These are phyloP conservation scores for Saccharum officinarum DNA, from an alignment of 176 grass and related monocot species.

Conservation along the genomic window DNA sequence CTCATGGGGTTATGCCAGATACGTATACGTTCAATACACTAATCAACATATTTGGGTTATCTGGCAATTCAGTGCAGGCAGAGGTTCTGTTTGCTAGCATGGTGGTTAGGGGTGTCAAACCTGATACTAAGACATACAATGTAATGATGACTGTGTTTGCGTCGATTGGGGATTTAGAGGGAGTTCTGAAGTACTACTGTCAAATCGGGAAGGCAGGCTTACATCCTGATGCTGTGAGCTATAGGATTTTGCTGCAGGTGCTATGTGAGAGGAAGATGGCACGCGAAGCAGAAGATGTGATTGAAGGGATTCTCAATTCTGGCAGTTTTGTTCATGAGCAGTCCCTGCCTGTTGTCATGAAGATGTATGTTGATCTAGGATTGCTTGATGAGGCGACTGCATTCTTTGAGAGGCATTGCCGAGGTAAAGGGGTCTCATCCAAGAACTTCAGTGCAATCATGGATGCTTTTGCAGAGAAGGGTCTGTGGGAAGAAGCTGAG, in stretches of 20 bases:
- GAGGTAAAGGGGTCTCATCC: slow-evolving; percentile 45
- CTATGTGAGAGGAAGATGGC: slow-evolving; percentile 59
- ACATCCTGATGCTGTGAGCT: slow-evolving; percentile 56
- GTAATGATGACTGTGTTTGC: slow-evolving; percentile 62
- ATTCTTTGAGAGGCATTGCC: slow-evolving; percentile 66
- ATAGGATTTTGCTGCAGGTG: slow-evolving; percentile 59
- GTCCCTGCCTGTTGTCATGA: slow-evolving; percentile 63
- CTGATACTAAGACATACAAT: slow-evolving; percentile 65
- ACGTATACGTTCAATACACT: slow-evolving; percentile 63
- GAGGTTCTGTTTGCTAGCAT: slow-evolving; percentile 54
- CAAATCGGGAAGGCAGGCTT: slow-evolving; percentile 43
- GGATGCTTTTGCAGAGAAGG: slow-evolving; percentile 60
- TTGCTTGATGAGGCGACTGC: slow-evolving; percentile 51
- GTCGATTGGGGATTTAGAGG: slow-evolving; percentile 42
- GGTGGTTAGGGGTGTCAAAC: slow-evolving; percentile 43
- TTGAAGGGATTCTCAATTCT: slow-evolving; percentile 34
- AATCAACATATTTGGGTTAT: slow-evolving; percentile 50
- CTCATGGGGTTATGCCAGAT: slow-evolving; percentile 47
- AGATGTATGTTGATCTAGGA: slow-evolving; percentile 73
- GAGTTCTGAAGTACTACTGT: slow-evolving; percentile 44
- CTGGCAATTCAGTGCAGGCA: slow-evolving; percentile 41
- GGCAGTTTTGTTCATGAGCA: slow-evolving; percentile 48
- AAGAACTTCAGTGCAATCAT: slow-evolving; percentile 67
- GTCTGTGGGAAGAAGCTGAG: slow-evolving; percentile 66
- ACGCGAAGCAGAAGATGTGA: slow-evolving; percentile 45